Evolutionary conservation across 768 basidiomycete genomes (phyloP), one percentile per base, ranked within the genome.

Genomic region (Gymnopilus junonius): DNA sequence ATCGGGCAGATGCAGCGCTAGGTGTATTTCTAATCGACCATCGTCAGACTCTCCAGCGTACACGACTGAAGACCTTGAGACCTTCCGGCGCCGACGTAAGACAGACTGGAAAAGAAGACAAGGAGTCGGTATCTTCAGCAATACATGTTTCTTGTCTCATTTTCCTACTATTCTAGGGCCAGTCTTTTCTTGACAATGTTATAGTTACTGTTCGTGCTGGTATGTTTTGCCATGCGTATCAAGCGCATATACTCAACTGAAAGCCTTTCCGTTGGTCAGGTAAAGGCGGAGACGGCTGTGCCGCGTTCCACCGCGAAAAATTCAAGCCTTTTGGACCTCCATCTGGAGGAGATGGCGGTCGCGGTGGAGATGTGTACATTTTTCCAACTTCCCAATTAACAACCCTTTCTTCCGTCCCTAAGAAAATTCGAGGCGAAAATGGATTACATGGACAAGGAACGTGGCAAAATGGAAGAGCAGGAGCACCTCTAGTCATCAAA

Each of bases 291-390:
- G 82, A 94, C 60, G 97, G 97, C 23, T 93, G 95, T 65, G 93
- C 91, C 23, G 95, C 97, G 5, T 97, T 98, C 69, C 91, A 95
- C 70, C 88, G 94, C 61, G 94, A 97, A 77, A 93, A 94, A 71
- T 94, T 85, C 75, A 87, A 86, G 60, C 86, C 90, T 1, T 85
- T 87, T 64, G 94, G 94, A 0, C 94, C 95, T 0, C 95, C 97
- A 0, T 96, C 95, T 10, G 97, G 97, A 0, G 97, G 96, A 1
- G 92, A 92, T 63, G 97, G 97, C 15, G 97, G 95, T 2, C 83
- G 84, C 48, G 97, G 96, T 27, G 95, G 93, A 4, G 88, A 91
- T 69, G 87, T 99, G 32, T 94, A 94, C 72, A 83, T 99, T 67
- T 76, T 88, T 34, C 93, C 97, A 0, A 90, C 91, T 0, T 82